phyloP scores from a whole-genome alignment of 176 grass and related monocot species.

The Pontederia crassipes region DNA sequence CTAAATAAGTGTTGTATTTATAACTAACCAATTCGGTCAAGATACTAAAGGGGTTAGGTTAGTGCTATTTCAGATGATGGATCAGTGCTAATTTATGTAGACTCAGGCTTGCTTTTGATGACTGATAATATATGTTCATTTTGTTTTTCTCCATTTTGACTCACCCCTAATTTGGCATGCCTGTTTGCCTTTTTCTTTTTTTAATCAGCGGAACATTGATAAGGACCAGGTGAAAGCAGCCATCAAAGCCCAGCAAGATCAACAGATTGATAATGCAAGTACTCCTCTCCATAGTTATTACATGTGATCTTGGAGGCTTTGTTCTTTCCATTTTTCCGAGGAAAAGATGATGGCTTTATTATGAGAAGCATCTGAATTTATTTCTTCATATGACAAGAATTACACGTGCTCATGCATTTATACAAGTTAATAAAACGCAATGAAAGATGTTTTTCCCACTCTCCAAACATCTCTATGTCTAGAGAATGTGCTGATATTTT shows the following conservation, averaged over 20 bases:
- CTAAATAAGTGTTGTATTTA: background rate
- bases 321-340: too few species aligned
- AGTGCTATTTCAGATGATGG: background rate
- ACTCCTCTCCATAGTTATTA: too few species aligned
- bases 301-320: too few species aligned
- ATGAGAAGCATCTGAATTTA: too few species aligned
- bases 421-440: too few species aligned
- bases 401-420: too few species aligned
- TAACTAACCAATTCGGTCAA: too few species aligned
- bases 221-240: constrained; percentile 87
- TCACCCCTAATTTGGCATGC: background rate
- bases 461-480: too few species aligned
- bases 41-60: background rate
- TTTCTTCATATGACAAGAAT: too few species aligned
- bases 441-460: too few species aligned
- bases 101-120: background rate
- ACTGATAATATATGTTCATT: background rate
- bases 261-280: constrained; percentile 88
- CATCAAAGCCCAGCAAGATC: constrained; percentile 90
- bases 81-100: background rate
- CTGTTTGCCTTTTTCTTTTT: background rate
- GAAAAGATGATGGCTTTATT: too few species aligned
- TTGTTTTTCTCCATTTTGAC: background rate
- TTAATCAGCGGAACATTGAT: constrained; percentile 53
- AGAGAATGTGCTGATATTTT: too few species aligned